phyloP scores from a whole-genome alignment of 805 yeast species.

The Candida germanica region DNA sequence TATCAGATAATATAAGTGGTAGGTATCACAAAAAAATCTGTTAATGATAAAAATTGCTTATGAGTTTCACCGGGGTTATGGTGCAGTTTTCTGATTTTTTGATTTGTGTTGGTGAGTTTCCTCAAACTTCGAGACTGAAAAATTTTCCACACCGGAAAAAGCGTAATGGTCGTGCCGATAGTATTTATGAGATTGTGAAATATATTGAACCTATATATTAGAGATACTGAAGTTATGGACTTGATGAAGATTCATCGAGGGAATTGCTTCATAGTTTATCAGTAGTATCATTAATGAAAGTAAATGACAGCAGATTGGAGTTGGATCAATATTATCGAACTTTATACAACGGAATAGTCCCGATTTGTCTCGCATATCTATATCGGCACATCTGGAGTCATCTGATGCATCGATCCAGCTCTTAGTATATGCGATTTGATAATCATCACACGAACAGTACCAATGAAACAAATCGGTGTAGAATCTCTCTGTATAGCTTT shows the following conservation, averaged over 20 bases:
- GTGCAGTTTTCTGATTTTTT: too few relatives aligned
- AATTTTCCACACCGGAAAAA: constrained; percentile 6
- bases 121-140: constrained; percentile 4
- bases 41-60: too few relatives aligned
- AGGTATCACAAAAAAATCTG: too few relatives aligned
- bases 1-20: too few relatives aligned
- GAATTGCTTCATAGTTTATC: constrained; percentile 5
- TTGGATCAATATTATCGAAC: constrained; percentile 12
- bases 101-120: not conserved
- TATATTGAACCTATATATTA: too few relatives aligned
- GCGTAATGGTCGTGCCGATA: constrained; percentile 6
- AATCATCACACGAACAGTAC: constrained; percentile 31
- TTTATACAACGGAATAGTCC: constrained; percentile 6
- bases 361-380: not conserved
- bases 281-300: constrained; percentile 15
- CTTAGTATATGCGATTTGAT: constrained; percentile 14
- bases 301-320: constrained; percentile 23
- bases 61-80: too few relatives aligned
- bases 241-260: too few relatives aligned
- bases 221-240: too few relatives aligned
- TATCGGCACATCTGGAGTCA: not conserved
- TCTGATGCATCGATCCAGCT: constrained; percentile 11
- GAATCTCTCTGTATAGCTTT: not conserved
- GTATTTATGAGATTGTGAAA: too few relatives aligned
- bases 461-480: constrained; percentile 16